Evolutionary conservation across 2,329 filamentous ascomycete species (phyloP).

Genomic region (Claviceps monticola): DNA sequence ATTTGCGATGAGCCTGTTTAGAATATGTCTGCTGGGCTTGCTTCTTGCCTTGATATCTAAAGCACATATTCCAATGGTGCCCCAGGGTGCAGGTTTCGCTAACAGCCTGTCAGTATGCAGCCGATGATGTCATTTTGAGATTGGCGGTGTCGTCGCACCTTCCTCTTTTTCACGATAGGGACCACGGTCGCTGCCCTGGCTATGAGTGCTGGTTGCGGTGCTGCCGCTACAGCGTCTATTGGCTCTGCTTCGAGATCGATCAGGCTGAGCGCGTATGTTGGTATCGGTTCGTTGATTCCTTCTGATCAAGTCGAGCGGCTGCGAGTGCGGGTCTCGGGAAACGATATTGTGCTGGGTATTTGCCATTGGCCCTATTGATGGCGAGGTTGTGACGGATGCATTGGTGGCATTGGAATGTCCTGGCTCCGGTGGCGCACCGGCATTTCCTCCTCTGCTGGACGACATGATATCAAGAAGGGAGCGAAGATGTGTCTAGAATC

Average conservation of each 20-base stretch:
- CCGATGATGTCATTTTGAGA: not conserved
- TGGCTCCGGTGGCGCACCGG: conserved; percentile 33
- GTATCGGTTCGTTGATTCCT: conserved; percentile 25
- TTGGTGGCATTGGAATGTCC: conserved; percentile 36
- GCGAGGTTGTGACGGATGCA: conserved; percentile 40
- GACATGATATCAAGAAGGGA: conserved; percentile 33
- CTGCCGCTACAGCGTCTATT: conserved; percentile 71
- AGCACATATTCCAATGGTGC: conserved; percentile 83
- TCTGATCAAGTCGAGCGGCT: conserved; percentile 31
- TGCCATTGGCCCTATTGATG: conserved; percentile 23
- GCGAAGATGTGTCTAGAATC: conserved; percentile 30
- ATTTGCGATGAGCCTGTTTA: conserved; percentile 81
- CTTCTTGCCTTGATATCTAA: conserved; percentile 91
- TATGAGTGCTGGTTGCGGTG: conserved; percentile 69
- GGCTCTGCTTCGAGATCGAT: conserved; percentile 51
- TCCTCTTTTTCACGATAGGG: conserved; percentile 45
- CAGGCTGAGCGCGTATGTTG: conserved; percentile 30
- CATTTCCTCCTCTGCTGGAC: conserved; percentile 25
- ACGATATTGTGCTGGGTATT: conserved; percentile 32
- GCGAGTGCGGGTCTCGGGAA: conserved; percentile 26
- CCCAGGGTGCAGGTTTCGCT: conserved; percentile 45
- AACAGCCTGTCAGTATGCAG: conserved; percentile 15
- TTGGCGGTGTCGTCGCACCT: conserved; percentile 13
- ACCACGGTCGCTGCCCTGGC: conserved; percentile 57
- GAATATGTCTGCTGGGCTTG: conserved; percentile 91